Conservation (phyloP, 345 rosid species). For the Eucalyptus cloeziana region DNA sequence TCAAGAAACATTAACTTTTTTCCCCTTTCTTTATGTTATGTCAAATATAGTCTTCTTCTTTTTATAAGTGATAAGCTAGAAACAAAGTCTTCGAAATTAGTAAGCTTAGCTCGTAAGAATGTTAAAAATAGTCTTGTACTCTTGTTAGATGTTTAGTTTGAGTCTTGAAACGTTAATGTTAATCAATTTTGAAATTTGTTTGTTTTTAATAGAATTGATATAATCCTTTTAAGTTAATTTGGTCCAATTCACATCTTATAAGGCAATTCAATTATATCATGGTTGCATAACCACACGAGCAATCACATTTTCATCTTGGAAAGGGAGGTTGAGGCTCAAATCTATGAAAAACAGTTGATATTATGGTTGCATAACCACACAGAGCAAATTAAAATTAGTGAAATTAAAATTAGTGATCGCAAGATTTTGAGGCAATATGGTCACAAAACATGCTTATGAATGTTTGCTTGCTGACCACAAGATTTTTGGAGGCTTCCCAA, state of each 20-base stretch:
- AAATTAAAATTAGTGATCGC: accelerated
- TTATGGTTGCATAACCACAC: accelerated
- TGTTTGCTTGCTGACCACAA: too few relatives aligned
- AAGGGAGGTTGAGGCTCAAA: too few relatives aligned
- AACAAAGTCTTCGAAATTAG: not conserved
- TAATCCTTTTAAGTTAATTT: not conserved
- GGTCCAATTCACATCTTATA: not conserved
- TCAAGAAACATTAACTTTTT: too few relatives aligned
- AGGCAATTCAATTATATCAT: accelerated
- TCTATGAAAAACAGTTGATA: too few relatives aligned
- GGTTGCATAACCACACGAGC: not conserved
- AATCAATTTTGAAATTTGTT: not conserved
- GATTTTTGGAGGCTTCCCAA: too few relatives aligned
- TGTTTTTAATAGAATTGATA: not conserved
- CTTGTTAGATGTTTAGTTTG: not conserved
- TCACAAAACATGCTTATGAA: too few relatives aligned
- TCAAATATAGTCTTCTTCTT: not conserved
- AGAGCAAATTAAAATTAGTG: not conserved
- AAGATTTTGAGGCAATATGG: accelerated
- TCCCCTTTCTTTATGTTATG: too few relatives aligned
- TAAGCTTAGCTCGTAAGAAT: not conserved
- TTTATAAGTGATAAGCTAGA: not conserved
- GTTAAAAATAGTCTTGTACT: not conserved
- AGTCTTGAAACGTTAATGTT: not conserved
- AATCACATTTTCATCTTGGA: not conserved